These are phyloP conservation scores for Leptosphaerulina australis DNA, from an alignment of 2,329 filamentous ascomycete species.

Conservation along the genomic window DNA sequence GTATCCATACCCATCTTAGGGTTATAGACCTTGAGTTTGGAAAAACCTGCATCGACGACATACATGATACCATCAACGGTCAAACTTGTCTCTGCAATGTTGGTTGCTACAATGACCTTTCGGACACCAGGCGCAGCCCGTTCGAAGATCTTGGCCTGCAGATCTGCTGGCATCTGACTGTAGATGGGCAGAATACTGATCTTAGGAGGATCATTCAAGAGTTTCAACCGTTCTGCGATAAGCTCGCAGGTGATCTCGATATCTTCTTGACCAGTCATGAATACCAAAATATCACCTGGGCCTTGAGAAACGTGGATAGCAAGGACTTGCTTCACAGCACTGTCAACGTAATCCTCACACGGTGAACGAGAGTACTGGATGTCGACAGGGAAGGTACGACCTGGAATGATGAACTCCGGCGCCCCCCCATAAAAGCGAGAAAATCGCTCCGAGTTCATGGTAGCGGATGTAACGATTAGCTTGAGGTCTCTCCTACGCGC, in stretches of 20 bases:
- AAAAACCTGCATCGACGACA: constrained; percentile 94
- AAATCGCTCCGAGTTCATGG: constrained; percentile 97
- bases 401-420: constrained; percentile 94
- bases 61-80: constrained; percentile 99
- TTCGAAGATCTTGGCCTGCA: constrained; percentile 98
- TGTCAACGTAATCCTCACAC: constrained; percentile 97
- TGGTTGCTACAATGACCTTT: constrained; percentile 97
- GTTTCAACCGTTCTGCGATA: constrained; percentile 81
- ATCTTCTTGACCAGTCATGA: constrained; percentile 99
- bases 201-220: constrained; percentile 92
- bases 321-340: constrained; percentile 92
- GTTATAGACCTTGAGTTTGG: constrained; percentile 98
- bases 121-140: constrained; percentile 85
- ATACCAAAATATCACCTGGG: constrained; percentile 90
- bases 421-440: constrained; percentile 95
- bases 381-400: constrained; percentile 95
- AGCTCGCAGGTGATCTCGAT: constrained; percentile 97
- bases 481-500: constrained; percentile 89
- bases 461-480: constrained; percentile 95
- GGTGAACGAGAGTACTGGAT: constrained; percentile 94
- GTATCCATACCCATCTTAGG: constrained; percentile 99
- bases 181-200: constrained; percentile 96
- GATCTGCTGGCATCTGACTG: constrained; percentile 98
- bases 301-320: constrained; percentile 96
- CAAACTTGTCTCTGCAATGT: constrained; percentile 96